Evolutionary conservation across 2,329 filamentous ascomycete species (phyloP), one percentile per base, ranked within the genome.

Genomic region (Hypoxylon sp.): DNA sequence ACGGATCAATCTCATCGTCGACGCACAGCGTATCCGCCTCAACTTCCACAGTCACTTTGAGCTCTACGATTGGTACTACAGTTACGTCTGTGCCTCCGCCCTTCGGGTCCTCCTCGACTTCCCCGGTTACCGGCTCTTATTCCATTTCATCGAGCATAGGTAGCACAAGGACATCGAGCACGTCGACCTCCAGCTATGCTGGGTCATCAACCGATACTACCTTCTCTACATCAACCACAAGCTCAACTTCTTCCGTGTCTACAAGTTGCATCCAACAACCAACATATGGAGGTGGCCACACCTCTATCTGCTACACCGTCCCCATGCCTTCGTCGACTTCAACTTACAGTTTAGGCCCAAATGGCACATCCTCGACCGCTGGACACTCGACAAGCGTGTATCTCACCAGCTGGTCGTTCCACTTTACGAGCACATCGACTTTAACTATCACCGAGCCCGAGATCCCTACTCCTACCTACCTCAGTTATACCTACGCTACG

Each of bases 211-310:
- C 32, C 32, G 34, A 28, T n/a, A 61, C 38, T n/a, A n/a, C 17
- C 13, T 53, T 17, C 13, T 41, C 55, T n/a, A 60, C 51, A 23
- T 17, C 41, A 9, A 64, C 62, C 17, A 59, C 49, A 14, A 50
- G 28, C 49, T 62, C 69, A 41, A 69, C 50, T 46, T 14, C 25
- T 17, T 23, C 60, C 19, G 61, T 45, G 10, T 71, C 62, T 10
- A 74, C 70, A 10, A 74, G 67, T 14, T 76, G 75, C 60, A 1
- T 70, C 25, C 59, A 67, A 1, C 62, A 71, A 25, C 57, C 70
- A n/a, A 48, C 49, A 2, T 68, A 74, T 43, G 70, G 65, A 17
- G 74, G 71, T n/a, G 58, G 61, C n/a, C 74, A 72, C 53, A 61
- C 64, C 14, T 72, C 67, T 52, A 67, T 65, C 23, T 76, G 74